Base-by-base conservation (phyloP, 2,329 filamentous ascomycete genomes). In the Trichoderma sp. region DNA sequence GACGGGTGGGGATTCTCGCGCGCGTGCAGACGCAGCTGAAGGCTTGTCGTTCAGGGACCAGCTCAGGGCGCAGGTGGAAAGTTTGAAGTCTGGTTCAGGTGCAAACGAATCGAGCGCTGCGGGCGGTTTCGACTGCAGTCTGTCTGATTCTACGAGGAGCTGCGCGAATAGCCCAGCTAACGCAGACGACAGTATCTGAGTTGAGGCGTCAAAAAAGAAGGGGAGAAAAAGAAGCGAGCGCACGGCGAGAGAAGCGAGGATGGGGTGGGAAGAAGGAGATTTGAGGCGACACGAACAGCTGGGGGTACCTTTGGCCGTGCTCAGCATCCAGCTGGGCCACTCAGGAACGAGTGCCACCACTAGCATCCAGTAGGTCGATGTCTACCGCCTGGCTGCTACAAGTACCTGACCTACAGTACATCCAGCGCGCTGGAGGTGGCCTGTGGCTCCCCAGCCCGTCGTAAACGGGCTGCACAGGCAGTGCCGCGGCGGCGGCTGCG, bases 261-360 rank as follows among this genome's bases (percentile, higher is more conserved):
- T 65, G 69, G 69, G 65, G 69, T 53, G 69, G 69, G 18, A 65
- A 53, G 69, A 73, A 73, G 69, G 69, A 73, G 69, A 73, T 73
- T 73, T 65, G 69, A 73, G 69, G 69, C 69, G 69, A 73, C 69
- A 65, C 29, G 69, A 73, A 73, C 69, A 73, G 69, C 69, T 73
- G 69, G 69, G 69, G 60, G 33, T 35, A 60, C 38, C 35, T 50
- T 27, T 63, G 56, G 38, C 50, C 21, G 67, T 35, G 67, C 45
- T 59, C 21, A 29, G 66, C 65, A 21, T 14, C 35, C n/a, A 12
- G 27, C 38, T 18, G 56, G 35, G 62, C 68, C 33, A 62, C 68
- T 63, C 35, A 71, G 59, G 56, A 63, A 63, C 68, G 38, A 71
- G 68, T 41, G 56, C 68, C 35, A 18, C 66, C 41, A 31, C 67